Percentiles rank a stretch among this genome's conserved stretches.
phyloP scores from a whole-genome alignment of 345 rosid genomes.

The Salix viminalis region DNA sequence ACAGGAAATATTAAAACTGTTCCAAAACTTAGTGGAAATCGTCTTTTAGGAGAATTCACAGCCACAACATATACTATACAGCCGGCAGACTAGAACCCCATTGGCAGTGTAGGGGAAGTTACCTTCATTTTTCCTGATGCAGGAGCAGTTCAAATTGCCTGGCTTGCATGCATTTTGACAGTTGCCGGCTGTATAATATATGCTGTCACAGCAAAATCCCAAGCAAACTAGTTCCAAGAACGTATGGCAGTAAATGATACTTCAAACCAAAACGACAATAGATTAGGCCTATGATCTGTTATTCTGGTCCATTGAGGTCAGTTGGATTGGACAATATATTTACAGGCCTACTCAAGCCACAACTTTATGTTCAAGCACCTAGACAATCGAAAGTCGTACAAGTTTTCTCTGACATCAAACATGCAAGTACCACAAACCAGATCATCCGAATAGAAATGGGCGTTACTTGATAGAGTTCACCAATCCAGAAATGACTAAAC shows the following conservation, averaged over 20 bases:
- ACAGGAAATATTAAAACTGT: too few relatives aligned
- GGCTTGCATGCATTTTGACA: constrained; percentile 56
- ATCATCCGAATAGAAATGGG: constrained; percentile 5
- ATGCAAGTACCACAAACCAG: constrained; percentile 14
- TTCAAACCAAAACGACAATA: constrained; percentile 3
- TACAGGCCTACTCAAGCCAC: constrained; percentile 43
- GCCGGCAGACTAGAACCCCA: constrained; percentile 53
- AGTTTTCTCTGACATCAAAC: constrained; percentile 25
- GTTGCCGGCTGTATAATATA: constrained; percentile 13
- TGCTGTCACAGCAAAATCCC: not conserved
- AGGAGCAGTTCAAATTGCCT: constrained; percentile 60
- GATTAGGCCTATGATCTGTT: constrained; percentile 14
- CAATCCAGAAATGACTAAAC: constrained; percentile 20
- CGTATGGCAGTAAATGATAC: not conserved
- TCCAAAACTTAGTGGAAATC: too few relatives aligned
- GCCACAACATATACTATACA: too few relatives aligned
- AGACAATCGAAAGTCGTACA: constrained; percentile 21
- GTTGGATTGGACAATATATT: constrained; percentile 35
- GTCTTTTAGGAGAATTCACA: too few relatives aligned
- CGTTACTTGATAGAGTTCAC: constrained; percentile 14
- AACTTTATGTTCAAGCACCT: constrained; percentile 20
- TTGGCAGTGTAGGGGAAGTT: constrained; percentile 54
- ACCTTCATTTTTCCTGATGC: constrained; percentile 58
- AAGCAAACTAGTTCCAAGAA: not conserved
- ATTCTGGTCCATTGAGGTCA: constrained; percentile 12